Evolutionary conservation across 164 flowering plant species (phyloP).

Genomic region (Hamamelis virginiana): DNA sequence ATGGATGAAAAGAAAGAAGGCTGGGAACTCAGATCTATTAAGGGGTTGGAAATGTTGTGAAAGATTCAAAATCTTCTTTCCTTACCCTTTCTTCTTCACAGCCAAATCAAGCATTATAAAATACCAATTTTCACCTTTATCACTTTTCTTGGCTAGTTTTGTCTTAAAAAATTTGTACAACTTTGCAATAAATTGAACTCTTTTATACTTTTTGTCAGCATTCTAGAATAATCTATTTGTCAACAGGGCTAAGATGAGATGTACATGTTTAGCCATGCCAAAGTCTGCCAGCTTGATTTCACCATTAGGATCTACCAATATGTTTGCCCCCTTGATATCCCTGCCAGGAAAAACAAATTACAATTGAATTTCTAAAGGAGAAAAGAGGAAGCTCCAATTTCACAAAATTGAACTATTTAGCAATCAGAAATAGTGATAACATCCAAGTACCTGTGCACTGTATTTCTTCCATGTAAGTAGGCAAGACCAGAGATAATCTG

Average conservation of each 20-base stretch:
- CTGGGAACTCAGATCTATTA: not conserved
- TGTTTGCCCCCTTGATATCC: constrained; percentile 82
- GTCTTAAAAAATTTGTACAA: not conserved
- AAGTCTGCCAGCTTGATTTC: constrained; percentile 81
- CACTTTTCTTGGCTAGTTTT: not conserved
- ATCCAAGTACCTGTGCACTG: constrained; percentile 57
- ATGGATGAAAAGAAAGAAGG: not conserved
- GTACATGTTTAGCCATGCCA: constrained; percentile 88
- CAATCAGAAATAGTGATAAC: not conserved
- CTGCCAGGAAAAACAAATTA: constrained; percentile 32
- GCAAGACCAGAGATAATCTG: constrained; percentile 68
- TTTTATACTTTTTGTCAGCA: too few species aligned
- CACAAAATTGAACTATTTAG: not conserved
- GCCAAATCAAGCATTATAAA: not conserved
- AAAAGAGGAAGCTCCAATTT: not conserved
- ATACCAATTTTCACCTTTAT: not conserved
- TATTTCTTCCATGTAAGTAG: constrained; percentile 66
- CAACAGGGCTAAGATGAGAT: constrained; percentile 10
- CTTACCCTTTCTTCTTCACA: not conserved
- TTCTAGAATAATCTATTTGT: not conserved
- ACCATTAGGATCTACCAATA: constrained; percentile 72
- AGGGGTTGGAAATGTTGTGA: not conserved
- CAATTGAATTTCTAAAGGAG: not conserved
- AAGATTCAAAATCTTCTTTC: not conserved
- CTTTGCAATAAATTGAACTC: not conserved